Percentiles rank a stretch among this genome's conserved stretches.
Evolutionary conservation across 345 rosid genomes (phyloP).

Genomic region (Cochlearia excelsa): DNA sequence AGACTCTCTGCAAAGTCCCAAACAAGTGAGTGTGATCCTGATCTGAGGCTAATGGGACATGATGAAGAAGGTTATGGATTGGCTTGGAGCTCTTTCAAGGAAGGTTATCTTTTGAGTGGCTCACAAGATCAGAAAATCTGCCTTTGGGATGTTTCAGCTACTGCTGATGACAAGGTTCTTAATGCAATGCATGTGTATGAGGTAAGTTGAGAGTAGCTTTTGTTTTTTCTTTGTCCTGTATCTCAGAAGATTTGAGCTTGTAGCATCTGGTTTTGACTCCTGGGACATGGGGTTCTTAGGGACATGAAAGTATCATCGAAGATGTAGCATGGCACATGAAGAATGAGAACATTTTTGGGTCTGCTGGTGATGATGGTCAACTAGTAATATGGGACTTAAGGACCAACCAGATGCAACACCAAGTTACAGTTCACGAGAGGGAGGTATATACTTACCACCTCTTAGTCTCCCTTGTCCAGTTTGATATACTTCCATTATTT

Average conservation of each 20-base stretch:
- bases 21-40: conserved; percentile 61
- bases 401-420: conserved; percentile 60
- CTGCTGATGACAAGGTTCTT: conserved; percentile 53
- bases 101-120: conserved; percentile 85
- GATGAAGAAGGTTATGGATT: conserved; percentile 90
- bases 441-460: conserved; percentile 48
- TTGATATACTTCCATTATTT: not conserved
- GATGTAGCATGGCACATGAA: conserved; percentile 92
- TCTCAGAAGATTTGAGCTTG: not conserved
- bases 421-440: conserved; percentile 74
- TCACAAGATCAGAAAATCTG: conserved; percentile 83
- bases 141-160: conserved; percentile 78
- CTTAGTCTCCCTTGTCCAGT: too few species aligned
- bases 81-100: conserved; percentile 85
- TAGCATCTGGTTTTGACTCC: conserved; percentile 6
- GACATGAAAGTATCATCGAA: conserved; percentile 69
- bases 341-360: conserved; percentile 79
- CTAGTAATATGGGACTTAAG: conserved; percentile 86
- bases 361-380: conserved; percentile 81
- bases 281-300: conserved; percentile 40
- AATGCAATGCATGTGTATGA: conserved; percentile 63
- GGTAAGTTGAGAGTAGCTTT: conserved; percentile 41
- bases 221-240: not conserved
- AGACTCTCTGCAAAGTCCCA: conserved; percentile 50
- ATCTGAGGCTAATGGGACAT: conserved; percentile 82